Evolutionary conservation across 2,329 filamentous ascomycete genomes (phyloP).

Genomic region (Ophiostoma sp.): DNA sequence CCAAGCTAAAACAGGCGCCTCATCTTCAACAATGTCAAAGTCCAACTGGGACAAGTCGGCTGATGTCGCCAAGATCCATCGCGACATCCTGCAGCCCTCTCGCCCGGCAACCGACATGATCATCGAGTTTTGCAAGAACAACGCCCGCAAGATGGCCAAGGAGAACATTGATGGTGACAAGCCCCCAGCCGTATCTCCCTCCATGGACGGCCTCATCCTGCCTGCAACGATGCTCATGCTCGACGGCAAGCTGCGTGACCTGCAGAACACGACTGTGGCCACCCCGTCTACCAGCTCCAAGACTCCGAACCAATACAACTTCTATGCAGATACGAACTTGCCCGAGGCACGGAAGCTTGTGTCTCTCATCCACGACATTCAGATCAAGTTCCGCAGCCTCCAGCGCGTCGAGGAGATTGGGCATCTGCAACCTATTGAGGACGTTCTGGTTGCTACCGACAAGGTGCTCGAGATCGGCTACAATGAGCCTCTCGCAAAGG

Average conservation of each 20-base stretch:
- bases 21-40: constrained; percentile 12
- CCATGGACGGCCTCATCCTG: constrained; percentile 52
- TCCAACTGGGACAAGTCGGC: constrained; percentile 52
- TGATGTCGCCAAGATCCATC: constrained; percentile 57
- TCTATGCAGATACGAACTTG: constrained; percentile 79
- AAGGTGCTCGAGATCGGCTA: constrained; percentile 71
- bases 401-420: constrained; percentile 59
- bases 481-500: constrained; percentile 76
- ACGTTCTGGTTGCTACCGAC: constrained; percentile 70
- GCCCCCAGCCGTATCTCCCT: constrained; percentile 24
- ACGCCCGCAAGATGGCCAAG: constrained; percentile 38
- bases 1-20: constrained; percentile 43
- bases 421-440: constrained; percentile 69
- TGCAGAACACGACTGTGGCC: constrained; percentile 17
- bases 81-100: constrained; percentile 44
- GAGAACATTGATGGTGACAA: constrained; percentile 23
- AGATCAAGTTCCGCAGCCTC: constrained; percentile 66
- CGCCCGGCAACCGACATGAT: constrained; percentile 41
- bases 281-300: constrained; percentile 9
- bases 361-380: constrained; percentile 60
- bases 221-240: constrained; percentile 61
- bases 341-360: constrained; percentile 70
- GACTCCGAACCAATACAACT: constrained; percentile 59
- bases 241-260: constrained; percentile 48
- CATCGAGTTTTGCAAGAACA: constrained; percentile 40